Percentiles rank a stretch among this genome's conserved stretches.
Conservation (phyloP, 2,329 filamentous ascomycete species). For the Cryphonectria parasitica region DNA sequence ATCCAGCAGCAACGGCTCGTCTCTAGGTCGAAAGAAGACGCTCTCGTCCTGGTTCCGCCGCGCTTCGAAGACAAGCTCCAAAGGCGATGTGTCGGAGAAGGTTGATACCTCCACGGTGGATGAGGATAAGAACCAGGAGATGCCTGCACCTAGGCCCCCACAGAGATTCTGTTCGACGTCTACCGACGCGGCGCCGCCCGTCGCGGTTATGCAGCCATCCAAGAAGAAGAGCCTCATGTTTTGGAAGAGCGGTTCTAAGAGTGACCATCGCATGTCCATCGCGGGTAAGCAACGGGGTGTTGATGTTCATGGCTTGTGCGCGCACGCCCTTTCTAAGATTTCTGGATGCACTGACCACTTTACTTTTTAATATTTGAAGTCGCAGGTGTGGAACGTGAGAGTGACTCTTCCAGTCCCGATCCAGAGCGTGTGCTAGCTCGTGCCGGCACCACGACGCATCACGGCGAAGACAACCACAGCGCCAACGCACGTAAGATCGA, state of each 20-base stretch:
- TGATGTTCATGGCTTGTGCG: no score
- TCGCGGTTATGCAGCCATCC: slow-evolving; percentile 30
- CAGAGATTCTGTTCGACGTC: slow-evolving; percentile 31
- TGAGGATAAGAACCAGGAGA: slow-evolving; percentile 13
- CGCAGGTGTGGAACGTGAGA: slow-evolving; percentile 40
- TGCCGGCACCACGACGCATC: slow-evolving; percentile 37
- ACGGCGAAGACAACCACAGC: slow-evolving; percentile 45
- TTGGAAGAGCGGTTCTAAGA: slow-evolving; percentile 53
- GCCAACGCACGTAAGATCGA: slow-evolving; percentile 57
- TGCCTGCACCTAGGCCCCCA: slow-evolving; percentile 1
- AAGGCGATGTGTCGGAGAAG: slow-evolving; percentile 36
- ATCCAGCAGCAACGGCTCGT: slow-evolving; percentile 31
- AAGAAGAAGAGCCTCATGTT: slow-evolving; percentile 60
- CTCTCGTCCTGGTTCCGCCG: slow-evolving; percentile 58
- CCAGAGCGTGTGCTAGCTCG: slow-evolving; percentile 25
- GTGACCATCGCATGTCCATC: slow-evolving; percentile 48
- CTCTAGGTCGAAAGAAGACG: slow-evolving; percentile 43
- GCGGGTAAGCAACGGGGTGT: slow-evolving; percentile 42
- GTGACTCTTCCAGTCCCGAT: slow-evolving; percentile 26
- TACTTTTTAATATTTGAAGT: neutral
- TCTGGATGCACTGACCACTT: slow-evolving; percentile 9
- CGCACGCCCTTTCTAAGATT: slow-evolving; percentile 23
- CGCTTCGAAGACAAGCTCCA: slow-evolving; percentile 39
- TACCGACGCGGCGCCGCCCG: slow-evolving; percentile 29
- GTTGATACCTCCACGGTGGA: slow-evolving; percentile 11